Base-by-base conservation (phyloP, 805 yeast species). In the Phaffomyces antillensis region DNA sequence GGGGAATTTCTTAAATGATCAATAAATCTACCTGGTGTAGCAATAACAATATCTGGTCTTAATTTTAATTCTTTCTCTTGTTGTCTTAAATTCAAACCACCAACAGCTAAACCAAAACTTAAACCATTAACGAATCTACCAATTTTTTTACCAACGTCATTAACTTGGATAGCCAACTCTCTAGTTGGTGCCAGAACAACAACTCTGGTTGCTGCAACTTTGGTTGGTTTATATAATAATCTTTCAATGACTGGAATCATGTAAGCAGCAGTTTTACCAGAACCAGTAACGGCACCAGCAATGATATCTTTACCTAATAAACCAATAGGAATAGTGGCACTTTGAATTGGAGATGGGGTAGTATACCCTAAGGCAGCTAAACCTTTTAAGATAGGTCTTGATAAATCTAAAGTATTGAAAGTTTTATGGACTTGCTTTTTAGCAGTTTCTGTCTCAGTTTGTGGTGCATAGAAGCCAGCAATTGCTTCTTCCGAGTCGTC, bases 251-350 rank as follows among this genome's bases (percentile, higher is more conserved):
- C 87, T 13, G 99, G 99, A 44, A 93, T 85, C 83, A 93, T 82
- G 62, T 88, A 93, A 1, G 99, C 99, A 3, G 97, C 99, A 23
- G 99, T 93, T 64, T 93, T 93, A 76, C 99, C 99, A 18, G 98
- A 91, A 70, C 99, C 99, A 5, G 99, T 93, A 23, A 87, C 96
- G 32, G 99, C 99, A 72, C 98, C 98, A 16, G 98, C 99, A 57
- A 93, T 96, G 42, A 93, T 80, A 66, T 93, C 99, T 61, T 87
- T 91, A 57, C 99, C 99, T 50, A 86, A 63, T 36, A 93, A 71
- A 1, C 96, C 96, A 46, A 91, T 81, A 13, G 99, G 99, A 50
- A 93, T 90, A 9, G 95, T 79, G 1, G 96, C 86, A 49, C 90
- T 73, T 70, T 93, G 99, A 68, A 93, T 87, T 13, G 96, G 96